Percentiles rank a stretch among this genome's conserved stretches.
Conservation (phyloP, 768 basidiomycete genomes). For the Leucocoprinus leucothites region DNA sequence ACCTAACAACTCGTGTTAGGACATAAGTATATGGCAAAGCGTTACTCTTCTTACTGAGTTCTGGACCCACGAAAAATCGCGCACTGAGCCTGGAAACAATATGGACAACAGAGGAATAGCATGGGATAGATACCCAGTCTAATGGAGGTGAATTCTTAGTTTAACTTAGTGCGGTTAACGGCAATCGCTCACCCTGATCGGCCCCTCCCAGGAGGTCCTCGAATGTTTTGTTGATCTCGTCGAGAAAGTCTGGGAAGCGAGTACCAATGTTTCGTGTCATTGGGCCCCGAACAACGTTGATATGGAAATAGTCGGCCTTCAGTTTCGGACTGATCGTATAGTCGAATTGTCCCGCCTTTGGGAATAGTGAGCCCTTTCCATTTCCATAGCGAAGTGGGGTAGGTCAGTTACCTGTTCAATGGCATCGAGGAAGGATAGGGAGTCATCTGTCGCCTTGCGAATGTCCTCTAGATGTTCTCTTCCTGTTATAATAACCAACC, state of each 20-base stretch:
- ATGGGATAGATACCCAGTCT: constrained; percentile 11
- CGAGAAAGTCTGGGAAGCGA: constrained; percentile 34
- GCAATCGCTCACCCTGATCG: neutral
- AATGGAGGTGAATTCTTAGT: neutral
- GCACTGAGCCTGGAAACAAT: constrained; percentile 22
- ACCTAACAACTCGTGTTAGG: constrained; percentile 25
- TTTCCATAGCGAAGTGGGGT: neutral
- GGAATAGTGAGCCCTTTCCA: neutral
- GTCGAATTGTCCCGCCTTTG: constrained; percentile 27
- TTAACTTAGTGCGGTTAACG: neutral
- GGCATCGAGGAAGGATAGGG: constrained; percentile 27
- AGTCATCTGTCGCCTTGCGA: constrained; percentile 30
- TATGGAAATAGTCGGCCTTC: constrained; percentile 32
- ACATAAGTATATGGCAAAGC: neutral
- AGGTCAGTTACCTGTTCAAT: constrained; percentile 21
- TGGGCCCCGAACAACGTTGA: constrained; percentile 29
- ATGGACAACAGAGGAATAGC: constrained; percentile 1
- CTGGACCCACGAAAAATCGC: constrained; percentile 25
- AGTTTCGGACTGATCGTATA: constrained; percentile 32
- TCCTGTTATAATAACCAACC: constrained; percentile 33
- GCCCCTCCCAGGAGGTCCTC: constrained; percentile 19
- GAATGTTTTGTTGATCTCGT: constrained; percentile 45
- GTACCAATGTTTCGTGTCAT: constrained; percentile 33
- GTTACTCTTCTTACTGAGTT: constrained; percentile 18
- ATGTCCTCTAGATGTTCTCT: constrained; percentile 46